Evolutionary conservation across 352 stramenopile species (phyloP).

Genomic region (Pythium scleroteichum): DNA sequence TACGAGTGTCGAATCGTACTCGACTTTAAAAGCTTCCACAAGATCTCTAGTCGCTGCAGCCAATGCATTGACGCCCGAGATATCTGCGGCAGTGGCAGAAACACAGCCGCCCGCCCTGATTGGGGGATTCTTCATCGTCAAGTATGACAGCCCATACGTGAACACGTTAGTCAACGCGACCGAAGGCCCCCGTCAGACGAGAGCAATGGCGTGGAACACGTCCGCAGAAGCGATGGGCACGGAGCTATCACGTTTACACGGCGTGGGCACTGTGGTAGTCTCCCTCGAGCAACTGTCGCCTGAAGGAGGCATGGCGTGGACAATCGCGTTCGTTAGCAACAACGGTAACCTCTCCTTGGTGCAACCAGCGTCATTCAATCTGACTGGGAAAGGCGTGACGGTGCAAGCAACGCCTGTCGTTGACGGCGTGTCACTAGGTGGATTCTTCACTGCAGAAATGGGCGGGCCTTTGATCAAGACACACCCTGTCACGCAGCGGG

Average conservation of each 20-base stretch:
- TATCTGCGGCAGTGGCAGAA: conserved; percentile 29
- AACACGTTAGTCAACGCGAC: conserved; percentile 39
- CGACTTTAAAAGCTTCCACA: conserved; percentile 29
- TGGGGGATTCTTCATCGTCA: conserved; percentile 46
- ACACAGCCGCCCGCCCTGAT: conserved; percentile 44
- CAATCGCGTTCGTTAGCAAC: conserved; percentile 60
- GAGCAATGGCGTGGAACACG: conserved; percentile 60
- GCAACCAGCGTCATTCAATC: conserved; percentile 40
- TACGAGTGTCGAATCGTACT: conserved; percentile 47
- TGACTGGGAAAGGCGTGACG: conserved; percentile 45
- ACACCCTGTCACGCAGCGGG: conserved; percentile 35
- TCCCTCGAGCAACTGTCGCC: conserved; percentile 36
- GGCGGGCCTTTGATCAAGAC: conserved; percentile 60
- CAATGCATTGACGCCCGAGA: conserved; percentile 5
- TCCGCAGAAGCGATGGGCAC: conserved; percentile 26
- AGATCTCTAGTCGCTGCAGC: conserved; percentile 18
- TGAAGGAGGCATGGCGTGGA: conserved; percentile 69
- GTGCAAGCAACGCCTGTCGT: conserved; percentile 39
- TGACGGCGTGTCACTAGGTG: conserved; percentile 53
- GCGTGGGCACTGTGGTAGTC: conserved; percentile 54
- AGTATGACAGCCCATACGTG: conserved; percentile 40
- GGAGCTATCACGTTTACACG: conserved; percentile 47
- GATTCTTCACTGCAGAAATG: conserved; percentile 52
- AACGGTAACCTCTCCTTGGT: conserved; percentile 53
- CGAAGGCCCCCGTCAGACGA: conserved; percentile 23